phyloP scores from a whole-genome alignment of 169 alveolate species.

The Eimeria nieschulzi region DNA sequence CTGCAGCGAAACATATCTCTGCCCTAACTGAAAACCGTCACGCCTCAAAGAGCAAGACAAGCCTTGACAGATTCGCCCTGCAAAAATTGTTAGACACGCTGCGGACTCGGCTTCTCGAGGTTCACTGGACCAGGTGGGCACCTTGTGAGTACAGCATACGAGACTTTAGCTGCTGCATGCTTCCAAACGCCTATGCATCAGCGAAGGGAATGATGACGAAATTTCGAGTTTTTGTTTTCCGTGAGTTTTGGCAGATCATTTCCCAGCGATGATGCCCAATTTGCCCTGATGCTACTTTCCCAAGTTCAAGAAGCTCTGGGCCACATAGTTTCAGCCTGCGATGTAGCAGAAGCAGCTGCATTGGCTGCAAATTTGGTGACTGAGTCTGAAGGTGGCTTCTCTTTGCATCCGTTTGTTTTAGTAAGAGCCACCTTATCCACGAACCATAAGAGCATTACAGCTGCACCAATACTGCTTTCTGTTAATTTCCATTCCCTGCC shows the following conservation, averaged over 20 bases:
- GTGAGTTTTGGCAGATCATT: background rate
- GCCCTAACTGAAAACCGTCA: conserved; percentile 6
- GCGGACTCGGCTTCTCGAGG: conserved; percentile 8
- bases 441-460: too few species aligned
- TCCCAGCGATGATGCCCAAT: conserved; percentile 35
- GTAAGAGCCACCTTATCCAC: background rate
- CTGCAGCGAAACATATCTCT: background rate
- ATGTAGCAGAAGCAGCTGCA: conserved; percentile 47
- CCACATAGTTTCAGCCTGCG: background rate
- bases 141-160: too few species aligned
- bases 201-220: too few species aligned
- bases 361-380: background rate
- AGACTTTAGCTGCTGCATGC: too few species aligned
- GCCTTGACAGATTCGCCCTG: background rate
- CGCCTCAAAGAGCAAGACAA: background rate
- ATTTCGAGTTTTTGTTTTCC: background rate
- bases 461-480: too few species aligned
- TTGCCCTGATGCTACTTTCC: conserved; percentile 33
- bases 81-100: conserved; percentile 22
- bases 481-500: too few species aligned
- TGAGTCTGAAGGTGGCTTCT: background rate
- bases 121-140: background rate
- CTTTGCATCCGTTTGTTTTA: conserved; percentile 9
- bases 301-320: conserved; percentile 41
- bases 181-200: too few species aligned